Conservation (phyloP, 306 rosid species). For the Arachis stenosperma region DNA sequence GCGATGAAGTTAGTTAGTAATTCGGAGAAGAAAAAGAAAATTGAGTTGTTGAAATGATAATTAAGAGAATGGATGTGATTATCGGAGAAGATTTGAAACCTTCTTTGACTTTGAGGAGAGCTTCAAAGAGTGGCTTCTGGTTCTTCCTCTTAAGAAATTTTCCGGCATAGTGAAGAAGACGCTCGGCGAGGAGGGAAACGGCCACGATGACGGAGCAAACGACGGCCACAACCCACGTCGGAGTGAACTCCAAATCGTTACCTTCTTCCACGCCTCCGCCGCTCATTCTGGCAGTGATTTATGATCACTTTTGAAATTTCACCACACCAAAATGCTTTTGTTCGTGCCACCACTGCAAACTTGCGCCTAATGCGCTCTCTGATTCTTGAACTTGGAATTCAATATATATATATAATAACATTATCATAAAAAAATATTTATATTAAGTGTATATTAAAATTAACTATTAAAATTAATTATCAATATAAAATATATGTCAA, state of each 20-base stretch:
- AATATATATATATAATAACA: no score
- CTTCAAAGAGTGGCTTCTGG: conserved; percentile 81
- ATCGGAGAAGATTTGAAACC: conserved; percentile 30
- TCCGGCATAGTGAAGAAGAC: conserved; percentile 66
- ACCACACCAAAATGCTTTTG: no score
- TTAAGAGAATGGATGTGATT: background rate
- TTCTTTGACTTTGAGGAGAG: conserved; percentile 75
- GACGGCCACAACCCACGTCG: conserved; percentile 82
- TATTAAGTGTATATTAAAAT: no score
- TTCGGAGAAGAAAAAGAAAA: no score
- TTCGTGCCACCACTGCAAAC: conserved; percentile 37
- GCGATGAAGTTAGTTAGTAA: no score
- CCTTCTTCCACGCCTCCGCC: conserved; percentile 54
- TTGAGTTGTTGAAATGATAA: no score
- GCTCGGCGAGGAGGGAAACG: conserved; percentile 61
- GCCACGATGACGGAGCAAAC: conserved; percentile 75
- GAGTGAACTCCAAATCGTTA: conserved; percentile 61
- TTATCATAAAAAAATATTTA: no score
- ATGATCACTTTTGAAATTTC: no score
- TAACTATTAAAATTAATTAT: no score
- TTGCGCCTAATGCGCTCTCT: no score
- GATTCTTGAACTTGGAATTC: no score
- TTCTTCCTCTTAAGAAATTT: conserved; percentile 56
- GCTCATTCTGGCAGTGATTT: conserved; percentile 35
- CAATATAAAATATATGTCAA: no score